Evolutionary conservation across 441 rosid species (phyloP).

Genomic region (Raphanus hybrid): DNA sequence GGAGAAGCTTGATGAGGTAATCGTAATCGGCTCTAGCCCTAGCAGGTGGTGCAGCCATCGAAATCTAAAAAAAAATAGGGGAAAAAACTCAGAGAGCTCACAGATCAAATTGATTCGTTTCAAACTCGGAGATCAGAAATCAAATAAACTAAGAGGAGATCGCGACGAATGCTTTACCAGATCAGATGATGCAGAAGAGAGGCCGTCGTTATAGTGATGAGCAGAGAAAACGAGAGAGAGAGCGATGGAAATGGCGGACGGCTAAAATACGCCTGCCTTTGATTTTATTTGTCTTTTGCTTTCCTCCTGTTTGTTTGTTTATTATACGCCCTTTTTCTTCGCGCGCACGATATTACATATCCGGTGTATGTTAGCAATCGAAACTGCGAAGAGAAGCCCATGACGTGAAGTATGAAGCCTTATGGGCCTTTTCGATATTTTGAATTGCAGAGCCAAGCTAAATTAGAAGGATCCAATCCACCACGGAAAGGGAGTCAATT

Average conservation of each 20-base stretch:
- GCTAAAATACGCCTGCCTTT: slow-evolving; percentile 51
- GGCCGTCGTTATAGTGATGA: slow-evolving; percentile 27
- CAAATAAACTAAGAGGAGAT: slow-evolving; percentile 6
- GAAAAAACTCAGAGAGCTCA: too few relatives aligned
- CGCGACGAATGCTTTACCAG: slow-evolving; percentile 37
- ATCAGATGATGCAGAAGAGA: slow-evolving; percentile 43
- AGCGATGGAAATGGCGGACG: slow-evolving; percentile 43
- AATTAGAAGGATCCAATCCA: too few relatives aligned
- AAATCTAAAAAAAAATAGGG: too few relatives aligned
- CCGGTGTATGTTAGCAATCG: slow-evolving; percentile 44
- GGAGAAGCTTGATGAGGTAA: too few relatives aligned
- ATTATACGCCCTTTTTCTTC: not conserved
- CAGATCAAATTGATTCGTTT: not conserved
- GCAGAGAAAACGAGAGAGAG: slow-evolving; percentile 13
- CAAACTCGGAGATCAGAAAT: too few relatives aligned
- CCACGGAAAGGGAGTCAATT: too few relatives aligned
- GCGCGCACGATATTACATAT: slow-evolving; percentile 30
- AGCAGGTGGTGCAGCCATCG: too few relatives aligned
- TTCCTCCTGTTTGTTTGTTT: not conserved
- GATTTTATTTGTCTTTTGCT: not conserved
- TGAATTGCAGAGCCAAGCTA: too few relatives aligned
- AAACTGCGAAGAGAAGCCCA: slow-evolving; percentile 12
- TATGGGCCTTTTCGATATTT: not conserved
- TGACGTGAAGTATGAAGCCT: not conserved
- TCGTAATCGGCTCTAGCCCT: too few relatives aligned